These are phyloP conservation scores for Colletotrichum incanum DNA, from an alignment of 2,329 filamentous ascomycete species.

Conservation along the genomic window DNA sequence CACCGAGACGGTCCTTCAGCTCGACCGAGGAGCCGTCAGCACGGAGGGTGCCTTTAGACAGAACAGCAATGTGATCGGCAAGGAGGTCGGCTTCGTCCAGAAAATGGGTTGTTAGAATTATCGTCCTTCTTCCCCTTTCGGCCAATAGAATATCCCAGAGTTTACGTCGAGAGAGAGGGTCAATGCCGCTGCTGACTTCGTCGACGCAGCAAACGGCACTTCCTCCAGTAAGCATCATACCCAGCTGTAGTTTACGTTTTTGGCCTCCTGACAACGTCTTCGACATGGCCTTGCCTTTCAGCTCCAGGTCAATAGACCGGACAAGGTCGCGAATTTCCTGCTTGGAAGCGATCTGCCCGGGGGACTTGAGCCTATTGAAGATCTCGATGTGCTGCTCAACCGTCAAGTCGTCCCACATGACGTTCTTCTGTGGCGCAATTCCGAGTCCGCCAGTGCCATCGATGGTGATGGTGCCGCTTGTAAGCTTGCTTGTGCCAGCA, in stretches of 20 bases:
- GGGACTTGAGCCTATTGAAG: constrained; percentile 86
- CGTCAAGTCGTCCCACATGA: constrained; percentile 91
- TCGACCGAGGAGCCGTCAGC: constrained; percentile 89
- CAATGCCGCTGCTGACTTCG: constrained; percentile 90
- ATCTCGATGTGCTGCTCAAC: constrained; percentile 88
- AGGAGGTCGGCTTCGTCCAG: constrained; percentile 93
- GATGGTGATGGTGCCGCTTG: constrained; percentile 82
- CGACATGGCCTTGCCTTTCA: constrained; percentile 80
- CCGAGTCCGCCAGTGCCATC: constrained; percentile 86
- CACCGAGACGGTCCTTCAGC: constrained; percentile 85
- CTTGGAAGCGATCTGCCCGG: constrained; percentile 67
- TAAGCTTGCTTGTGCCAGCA: constrained; percentile 84
- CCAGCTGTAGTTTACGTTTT: constrained; percentile 91
- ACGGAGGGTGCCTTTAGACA: constrained; percentile 87
- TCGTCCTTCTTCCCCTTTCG: constrained; percentile 85
- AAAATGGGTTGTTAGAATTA: constrained; percentile 93
- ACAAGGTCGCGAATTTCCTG: constrained; percentile 76
- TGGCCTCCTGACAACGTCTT: constrained; percentile 91
- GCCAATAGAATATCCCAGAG: constrained; percentile 95
- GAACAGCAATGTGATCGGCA: constrained; percentile 88
- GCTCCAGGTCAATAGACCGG: constrained; percentile 79
- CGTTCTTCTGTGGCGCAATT: constrained; percentile 93
- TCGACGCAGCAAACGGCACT: constrained; percentile 92
- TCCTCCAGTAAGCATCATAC: constrained; percentile 95
- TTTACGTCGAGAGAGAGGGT: constrained; percentile 88